Conservation (phyloP, 495 filamentous ascomycete species). For the Penicillium arizonense region DNA sequence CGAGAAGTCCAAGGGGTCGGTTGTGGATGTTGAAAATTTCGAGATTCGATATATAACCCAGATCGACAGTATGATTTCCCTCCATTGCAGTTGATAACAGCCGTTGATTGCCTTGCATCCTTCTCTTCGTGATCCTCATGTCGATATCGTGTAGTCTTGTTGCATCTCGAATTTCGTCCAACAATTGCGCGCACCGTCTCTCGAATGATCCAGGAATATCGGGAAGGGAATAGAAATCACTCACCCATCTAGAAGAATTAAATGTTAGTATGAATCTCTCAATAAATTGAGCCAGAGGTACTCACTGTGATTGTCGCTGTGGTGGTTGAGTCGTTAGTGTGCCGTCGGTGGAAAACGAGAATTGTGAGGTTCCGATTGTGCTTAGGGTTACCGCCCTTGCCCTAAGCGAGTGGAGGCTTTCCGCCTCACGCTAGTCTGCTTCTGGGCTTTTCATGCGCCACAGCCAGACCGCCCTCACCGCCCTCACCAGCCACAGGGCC, state of each 20-base stretch:
- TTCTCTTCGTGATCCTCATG: neutral
- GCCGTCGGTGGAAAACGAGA: constrained; percentile 42
- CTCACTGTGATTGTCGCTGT: constrained; percentile 58
- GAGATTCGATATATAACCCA: constrained; percentile 10
- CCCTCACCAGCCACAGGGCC: neutral
- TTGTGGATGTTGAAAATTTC: constrained; percentile 19
- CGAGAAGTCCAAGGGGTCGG: constrained; percentile 1
- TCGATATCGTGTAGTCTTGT: constrained; percentile 9
- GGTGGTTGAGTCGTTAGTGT: constrained; percentile 49
- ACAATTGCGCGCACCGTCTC: constrained; percentile 31
- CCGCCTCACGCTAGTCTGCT: constrained; percentile 22
- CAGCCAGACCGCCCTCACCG: neutral
- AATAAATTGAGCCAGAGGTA: constrained; percentile 16
- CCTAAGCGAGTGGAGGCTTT: constrained; percentile 45
- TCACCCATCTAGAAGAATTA: constrained; percentile 52
- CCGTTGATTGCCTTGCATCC: neutral
- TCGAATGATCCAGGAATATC: constrained; percentile 22
- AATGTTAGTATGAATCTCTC: constrained; percentile 32
- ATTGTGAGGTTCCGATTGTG: constrained; percentile 46
- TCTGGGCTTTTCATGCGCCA: constrained; percentile 9
- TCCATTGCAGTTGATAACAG: neutral
- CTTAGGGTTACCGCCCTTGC: constrained; percentile 49
- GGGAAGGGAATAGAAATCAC: constrained; percentile 34
- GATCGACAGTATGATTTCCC: constrained; percentile 6
- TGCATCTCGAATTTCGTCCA: constrained; percentile 16